A percentile compares a stretch with the other conserved stretches of the same genome.
phyloP scores from a whole-genome alignment of 495 filamentous ascomycete genomes.

The Podospora pseudocomata region DNA sequence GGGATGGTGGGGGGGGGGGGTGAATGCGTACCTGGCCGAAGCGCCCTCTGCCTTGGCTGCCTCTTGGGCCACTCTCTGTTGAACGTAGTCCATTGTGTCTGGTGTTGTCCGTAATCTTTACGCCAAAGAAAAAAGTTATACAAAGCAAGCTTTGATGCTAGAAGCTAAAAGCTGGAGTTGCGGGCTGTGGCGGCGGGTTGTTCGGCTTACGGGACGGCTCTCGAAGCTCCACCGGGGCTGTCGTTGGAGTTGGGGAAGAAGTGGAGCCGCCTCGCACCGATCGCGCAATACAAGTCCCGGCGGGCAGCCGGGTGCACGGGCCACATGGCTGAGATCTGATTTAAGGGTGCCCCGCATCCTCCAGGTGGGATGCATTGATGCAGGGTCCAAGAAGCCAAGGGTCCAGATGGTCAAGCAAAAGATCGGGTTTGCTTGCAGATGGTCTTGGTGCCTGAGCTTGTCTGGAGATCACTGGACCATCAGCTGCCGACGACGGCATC shows the following conservation, averaged over 20 bases:
- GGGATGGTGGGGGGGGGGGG: constrained; percentile 19
- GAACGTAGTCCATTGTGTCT: constrained; percentile 52
- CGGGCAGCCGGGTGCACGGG: neutral
- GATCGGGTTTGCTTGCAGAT: neutral
- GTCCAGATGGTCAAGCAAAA: neutral
- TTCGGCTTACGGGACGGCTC: neutral
- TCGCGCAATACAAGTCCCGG: neutral
- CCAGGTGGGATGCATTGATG: neutral
- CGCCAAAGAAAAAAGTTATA: neutral
- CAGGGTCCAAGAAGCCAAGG: neutral
- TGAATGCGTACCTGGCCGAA: constrained; percentile 19
- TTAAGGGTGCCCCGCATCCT: neutral
- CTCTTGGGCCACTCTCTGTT: constrained; percentile 51
- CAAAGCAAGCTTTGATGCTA: neutral
- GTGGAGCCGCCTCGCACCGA: neutral
- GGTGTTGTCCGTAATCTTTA: constrained; percentile 1
- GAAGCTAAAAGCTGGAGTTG: neutral
- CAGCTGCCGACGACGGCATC: neutral
- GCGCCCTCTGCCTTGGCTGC: constrained; percentile 32
- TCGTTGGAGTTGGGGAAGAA: neutral
- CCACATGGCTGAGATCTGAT: neutral
- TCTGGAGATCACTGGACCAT: neutral
- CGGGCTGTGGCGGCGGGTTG: neutral
- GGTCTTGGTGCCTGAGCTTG: neutral
- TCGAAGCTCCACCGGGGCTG: neutral